Percentiles rank a stretch among this genome's conserved stretches.
These are phyloP conservation scores for Hypoxylon sp. DNA, from an alignment of 2,329 filamentous ascomycete species.

Conservation along the genomic window DNA sequence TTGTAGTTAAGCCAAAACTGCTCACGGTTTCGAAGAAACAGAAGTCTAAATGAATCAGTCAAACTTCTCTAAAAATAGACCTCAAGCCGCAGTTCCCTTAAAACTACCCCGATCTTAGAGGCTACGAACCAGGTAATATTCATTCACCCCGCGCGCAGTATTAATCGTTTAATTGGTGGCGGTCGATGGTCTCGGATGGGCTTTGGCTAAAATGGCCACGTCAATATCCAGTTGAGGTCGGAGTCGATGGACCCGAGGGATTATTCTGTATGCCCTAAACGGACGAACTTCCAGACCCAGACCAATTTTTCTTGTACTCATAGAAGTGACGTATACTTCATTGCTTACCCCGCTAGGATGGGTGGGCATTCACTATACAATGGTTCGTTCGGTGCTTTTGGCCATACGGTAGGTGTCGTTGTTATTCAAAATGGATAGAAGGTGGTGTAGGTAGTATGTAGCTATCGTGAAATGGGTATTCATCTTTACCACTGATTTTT, in stretches of 20 bases:
- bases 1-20: constrained; percentile 3
- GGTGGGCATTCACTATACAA: constrained; percentile 38
- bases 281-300: constrained; percentile 25
- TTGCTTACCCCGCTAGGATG: constrained; percentile 36
- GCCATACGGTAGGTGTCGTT: constrained; percentile 14
- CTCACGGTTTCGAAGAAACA: constrained; percentile 11
- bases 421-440: constrained; percentile 12
- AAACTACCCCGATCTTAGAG: neutral
- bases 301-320: constrained; percentile 8
- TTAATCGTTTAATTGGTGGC: constrained; percentile 33
- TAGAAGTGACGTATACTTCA: constrained; percentile 37
- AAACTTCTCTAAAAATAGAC: constrained; percentile 31
- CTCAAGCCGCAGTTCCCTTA: neutral
- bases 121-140: neutral
- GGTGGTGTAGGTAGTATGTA: constrained; percentile 17
- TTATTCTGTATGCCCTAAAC: constrained; percentile 32
- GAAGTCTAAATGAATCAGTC: constrained; percentile 14
- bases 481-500: constrained; percentile 22
- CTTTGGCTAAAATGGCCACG: constrained; percentile 52
- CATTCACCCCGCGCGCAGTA: constrained; percentile 34
- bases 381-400: constrained; percentile 9
- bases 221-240: constrained; percentile 46
- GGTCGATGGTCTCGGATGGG: constrained; percentile 39
- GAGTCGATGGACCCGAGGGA: constrained; percentile 47
- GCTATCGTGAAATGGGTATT: constrained; percentile 38